Conservation (phyloP, 768 basidiomycete genomes). For the Tylopilus sp. region DNA sequence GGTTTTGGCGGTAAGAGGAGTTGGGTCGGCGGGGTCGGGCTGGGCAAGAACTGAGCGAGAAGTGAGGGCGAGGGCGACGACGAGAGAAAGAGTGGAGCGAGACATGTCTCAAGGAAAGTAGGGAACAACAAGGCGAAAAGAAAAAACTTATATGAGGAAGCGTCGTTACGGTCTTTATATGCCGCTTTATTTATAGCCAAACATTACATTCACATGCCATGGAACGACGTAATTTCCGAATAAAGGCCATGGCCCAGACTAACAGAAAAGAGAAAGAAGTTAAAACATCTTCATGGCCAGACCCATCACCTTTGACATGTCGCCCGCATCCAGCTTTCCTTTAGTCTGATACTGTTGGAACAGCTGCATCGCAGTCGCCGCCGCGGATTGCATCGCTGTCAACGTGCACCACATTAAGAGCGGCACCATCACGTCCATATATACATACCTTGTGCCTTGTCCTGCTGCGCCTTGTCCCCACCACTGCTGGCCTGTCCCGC, state of each 20-base stretch:
- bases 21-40: conserved; percentile 41
- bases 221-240: background rate
- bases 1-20: conserved; percentile 43
- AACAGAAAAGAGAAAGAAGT: too few relatives aligned
- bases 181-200: conserved; percentile 7
- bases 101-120: conserved; percentile 37
- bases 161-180: conserved; percentile 4
- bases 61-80: conserved; percentile 31
- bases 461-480: conserved; percentile 10
- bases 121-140: background rate
- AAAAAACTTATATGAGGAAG: background rate
- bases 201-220: background rate
- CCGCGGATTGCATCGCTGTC: conserved; percentile 32
- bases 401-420: background rate
- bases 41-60: conserved; percentile 30
- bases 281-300: conserved; percentile 29
- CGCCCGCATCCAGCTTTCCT: conserved; percentile 27
- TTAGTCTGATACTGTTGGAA: conserved; percentile 22
- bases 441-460: conserved; percentile 27
- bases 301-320: conserved; percentile 26
- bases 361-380: conserved; percentile 29
- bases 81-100: conserved; percentile 44
- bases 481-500: conserved; percentile 14
- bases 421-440: background rate
- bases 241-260: too few relatives aligned